Base-by-base conservation (phyloP, 495 filamentous ascomycete genomes). In the Lentithecium fluviatile region DNA sequence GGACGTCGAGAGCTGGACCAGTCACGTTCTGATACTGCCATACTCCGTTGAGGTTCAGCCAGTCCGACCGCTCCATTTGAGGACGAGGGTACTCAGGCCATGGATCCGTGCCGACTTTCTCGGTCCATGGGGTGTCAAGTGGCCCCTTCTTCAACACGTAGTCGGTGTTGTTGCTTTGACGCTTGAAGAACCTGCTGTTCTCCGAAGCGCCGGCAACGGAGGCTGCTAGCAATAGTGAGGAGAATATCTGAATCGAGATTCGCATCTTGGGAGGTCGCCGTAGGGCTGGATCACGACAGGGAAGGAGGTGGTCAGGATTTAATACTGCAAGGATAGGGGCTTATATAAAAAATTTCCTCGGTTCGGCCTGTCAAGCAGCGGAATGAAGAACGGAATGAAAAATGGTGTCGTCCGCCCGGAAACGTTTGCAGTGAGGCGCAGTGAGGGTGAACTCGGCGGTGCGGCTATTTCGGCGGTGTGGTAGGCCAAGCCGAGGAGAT, bases 61-160 rank as follows among this genome's bases (percentile, higher is more conserved):
- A 88, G 19, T 78, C 65, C 4, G 79, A 72, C 1, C 85, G 79
- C 47, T 79, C 70, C 38, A 86, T 75, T 60, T 81, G 81, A 0
- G 85, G 85, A 8, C 85, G 80, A 8, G 85, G 85, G 71, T 88
- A 84, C 63, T 87, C 80, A 2, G 84, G 81, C 85, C 85, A 88
- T 0, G 85, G 85, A 47, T 83, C 70, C 0, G 78, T 83, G 48
- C 83, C 83, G 2, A 84, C 82, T 50, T 82, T 71, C 32, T 78
- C 76, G 1, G 85, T 88, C 85, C 85, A 88, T 0, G 76, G 73
- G 0, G 85, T 88, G 29, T 79, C 80, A 25, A 88, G 74, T 0
- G 82, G 85, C 12, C 66, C 66, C 43, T 63, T 62, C 38, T 68
- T 64, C 6, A 73, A 60, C 11, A 50, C 40, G 40, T 73, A 73